Evolutionary conservation across 257 asterid species (phyloP), one percentile per base, ranked within the genome.

Genomic region (Forsythia suspensa): DNA sequence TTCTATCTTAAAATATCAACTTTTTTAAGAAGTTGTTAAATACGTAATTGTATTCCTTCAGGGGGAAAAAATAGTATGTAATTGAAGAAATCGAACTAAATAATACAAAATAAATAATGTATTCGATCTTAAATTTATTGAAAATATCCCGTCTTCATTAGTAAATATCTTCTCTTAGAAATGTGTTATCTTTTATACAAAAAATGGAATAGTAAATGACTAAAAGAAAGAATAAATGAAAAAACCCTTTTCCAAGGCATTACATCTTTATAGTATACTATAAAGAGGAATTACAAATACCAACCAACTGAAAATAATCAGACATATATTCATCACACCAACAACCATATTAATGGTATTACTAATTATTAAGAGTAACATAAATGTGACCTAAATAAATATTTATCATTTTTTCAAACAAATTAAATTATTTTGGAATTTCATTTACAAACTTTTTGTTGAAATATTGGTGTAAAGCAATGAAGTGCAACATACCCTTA

Each of bases 321-420:
- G 76, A 67, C 24, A 48, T 4, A 40, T 59, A 39, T 85, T 79
- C 76, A 81, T 73, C 72, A 73, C 80, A 74, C 80, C 89, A 87
- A 70, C 91, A 61, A 87, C 89, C 87, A 71, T 82, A 63, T 79
- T 83, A 63, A 83, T 81, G 79, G 57, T 74, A 80, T 79, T 83
- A 29, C 34, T 29, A 29, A 1, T 29, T 65, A 12, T 46, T 16
- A 5, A 16, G 0, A 39, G 4, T 8, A 52, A 59, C 11, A 61
- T 12, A 12, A 37, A 12, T 16, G 10, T 48, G 80, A 82, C 73
- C 65, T 74, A 69, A 55, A 67, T 77, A 76, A 71, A 38, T 12
- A 55, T 4, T 59, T 51, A 38, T 77, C 43, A 71, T 75, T 20
- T 72, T 38, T 70, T 48, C 37, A 68, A 75, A 81, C 3, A 70